phyloP scores from a whole-genome alignment of 371 early-diverging fungal species.

The Rhizomucor pusillus region DNA sequence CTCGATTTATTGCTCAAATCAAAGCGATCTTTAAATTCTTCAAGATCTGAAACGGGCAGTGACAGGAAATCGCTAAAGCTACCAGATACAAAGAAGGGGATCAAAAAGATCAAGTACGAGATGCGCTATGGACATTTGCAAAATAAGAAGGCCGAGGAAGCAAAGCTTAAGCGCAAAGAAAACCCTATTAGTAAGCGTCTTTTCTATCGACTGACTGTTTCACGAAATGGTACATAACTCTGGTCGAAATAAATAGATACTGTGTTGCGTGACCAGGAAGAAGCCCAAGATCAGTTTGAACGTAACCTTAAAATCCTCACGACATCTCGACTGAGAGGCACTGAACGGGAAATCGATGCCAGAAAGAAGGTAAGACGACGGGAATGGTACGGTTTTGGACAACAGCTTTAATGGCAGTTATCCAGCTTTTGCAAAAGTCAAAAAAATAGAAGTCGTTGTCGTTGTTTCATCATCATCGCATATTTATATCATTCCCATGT shows the following conservation, averaged over 20 bases:
- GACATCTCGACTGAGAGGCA: slow-evolving; percentile 27
- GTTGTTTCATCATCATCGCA: no score
- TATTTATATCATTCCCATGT: no score
- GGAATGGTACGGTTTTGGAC: no score
- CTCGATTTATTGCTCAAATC: no score
- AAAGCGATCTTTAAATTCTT: no score
- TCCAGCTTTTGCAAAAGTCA: no score
- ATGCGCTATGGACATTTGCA: slow-evolving; percentile 55
- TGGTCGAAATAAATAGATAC: no score
- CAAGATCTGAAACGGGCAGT: slow-evolving; percentile 5
- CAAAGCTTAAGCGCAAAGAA: slow-evolving; percentile 36
- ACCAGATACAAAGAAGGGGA: slow-evolving; percentile 57
- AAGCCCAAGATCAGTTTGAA: slow-evolving; percentile 29
- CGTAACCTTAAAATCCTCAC: slow-evolving; percentile 31
- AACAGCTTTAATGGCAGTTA: no score
- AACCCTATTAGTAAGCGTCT: slow-evolving; percentile 50
- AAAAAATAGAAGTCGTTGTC: no score
- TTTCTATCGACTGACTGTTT: not conserved
- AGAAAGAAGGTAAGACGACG: slow-evolving; percentile 30
- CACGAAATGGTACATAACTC: no score
- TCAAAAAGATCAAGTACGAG: slow-evolving; percentile 58
- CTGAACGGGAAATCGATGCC: slow-evolving; percentile 30
- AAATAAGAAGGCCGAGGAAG: slow-evolving; percentile 30
- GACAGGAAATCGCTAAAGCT: slow-evolving; percentile 11
- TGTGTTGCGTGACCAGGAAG: slow-evolving; percentile 14